Evolutionary conservation across 495 filamentous ascomycete species (phyloP).

Genomic region (Hypoxylon trugodes): DNA sequence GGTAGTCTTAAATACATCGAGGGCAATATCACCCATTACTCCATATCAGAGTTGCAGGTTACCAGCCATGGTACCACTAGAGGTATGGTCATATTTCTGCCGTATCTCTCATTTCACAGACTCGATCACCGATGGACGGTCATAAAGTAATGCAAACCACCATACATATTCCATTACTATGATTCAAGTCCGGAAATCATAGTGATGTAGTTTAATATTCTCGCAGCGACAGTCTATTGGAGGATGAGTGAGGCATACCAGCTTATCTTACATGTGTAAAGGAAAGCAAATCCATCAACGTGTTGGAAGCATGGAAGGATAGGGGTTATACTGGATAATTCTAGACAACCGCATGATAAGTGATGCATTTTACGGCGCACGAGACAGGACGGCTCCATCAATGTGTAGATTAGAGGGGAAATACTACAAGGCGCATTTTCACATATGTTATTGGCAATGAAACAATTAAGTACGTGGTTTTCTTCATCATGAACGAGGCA

Average conservation of each 20-base stretch:
- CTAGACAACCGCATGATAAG: slow-evolving; percentile 35
- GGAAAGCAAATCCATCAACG: background rate
- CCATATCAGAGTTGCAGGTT: background rate
- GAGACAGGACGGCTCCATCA: slow-evolving; percentile 10
- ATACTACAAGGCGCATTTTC: slow-evolving; percentile 10
- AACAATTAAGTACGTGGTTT: background rate
- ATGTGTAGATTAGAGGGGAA: slow-evolving; percentile 28
- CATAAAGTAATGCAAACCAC: too few species aligned
- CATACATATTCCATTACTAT: too few species aligned
- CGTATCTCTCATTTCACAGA: background rate
- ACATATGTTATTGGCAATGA: slow-evolving; percentile 2
- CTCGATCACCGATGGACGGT: background rate
- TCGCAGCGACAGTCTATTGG: background rate
- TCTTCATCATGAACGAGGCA: too few species aligned
- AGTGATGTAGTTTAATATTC: slow-evolving; percentile 2
- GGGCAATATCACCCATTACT: background rate
- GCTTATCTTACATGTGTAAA: too few species aligned
- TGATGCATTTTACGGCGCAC: slow-evolving; percentile 38
- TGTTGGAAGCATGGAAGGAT: background rate
- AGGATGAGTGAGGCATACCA: background rate
- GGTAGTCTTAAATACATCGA: slow-evolving; percentile 1
- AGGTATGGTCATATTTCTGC: slow-evolving; percentile 7
- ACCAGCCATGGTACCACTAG: background rate
- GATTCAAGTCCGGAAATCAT: too few species aligned
- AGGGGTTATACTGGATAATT: background rate